phyloP scores from a whole-genome alignment of 805 yeast species.

The Wickerhamomyces silvicola region DNA sequence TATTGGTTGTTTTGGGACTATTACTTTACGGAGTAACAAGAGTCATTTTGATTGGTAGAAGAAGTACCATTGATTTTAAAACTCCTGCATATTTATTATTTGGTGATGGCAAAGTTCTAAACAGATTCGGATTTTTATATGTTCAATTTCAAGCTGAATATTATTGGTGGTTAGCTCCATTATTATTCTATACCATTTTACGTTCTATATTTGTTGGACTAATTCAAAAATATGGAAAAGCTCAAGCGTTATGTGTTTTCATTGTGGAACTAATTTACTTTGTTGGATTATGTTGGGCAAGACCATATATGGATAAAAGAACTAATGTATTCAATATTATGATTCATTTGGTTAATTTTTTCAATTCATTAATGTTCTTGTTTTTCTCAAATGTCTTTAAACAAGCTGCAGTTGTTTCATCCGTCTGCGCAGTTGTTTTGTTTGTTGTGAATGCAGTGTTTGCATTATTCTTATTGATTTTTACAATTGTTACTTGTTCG shows the following conservation, averaged over 20 bases:
- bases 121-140: conserved; percentile 87
- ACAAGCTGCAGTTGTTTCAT: conserved; percentile 83
- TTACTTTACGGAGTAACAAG: conserved; percentile 66
- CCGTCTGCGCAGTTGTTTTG: conserved; percentile 86
- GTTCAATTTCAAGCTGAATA: conserved; percentile 85
- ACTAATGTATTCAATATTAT: conserved; percentile 91
- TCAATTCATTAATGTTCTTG: conserved; percentile 81
- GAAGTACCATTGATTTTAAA: conserved; percentile 64
- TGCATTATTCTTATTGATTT: conserved; percentile 72
- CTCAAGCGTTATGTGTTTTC: conserved; percentile 73
- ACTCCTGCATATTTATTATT: conserved; percentile 89
- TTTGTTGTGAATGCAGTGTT: conserved; percentile 86
- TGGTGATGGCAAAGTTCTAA: conserved; percentile 75
- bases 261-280: conserved; percentile 70
- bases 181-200: conserved; percentile 58
- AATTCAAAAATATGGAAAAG: conserved; percentile 73
- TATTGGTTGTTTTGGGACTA: conserved; percentile 50
- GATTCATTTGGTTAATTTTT: conserved; percentile 68
- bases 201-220: conserved; percentile 84
- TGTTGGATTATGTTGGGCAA: conserved; percentile 53
- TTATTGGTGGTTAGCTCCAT: conserved; percentile 73
- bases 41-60: conserved; percentile 69
- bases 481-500: conserved; percentile 83
- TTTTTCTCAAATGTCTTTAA: conserved; percentile 81
- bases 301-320: conserved; percentile 93